Conservation (phyloP, 306 rosid genomes). For the barrel medic (Medicago truncatula) region DNA sequence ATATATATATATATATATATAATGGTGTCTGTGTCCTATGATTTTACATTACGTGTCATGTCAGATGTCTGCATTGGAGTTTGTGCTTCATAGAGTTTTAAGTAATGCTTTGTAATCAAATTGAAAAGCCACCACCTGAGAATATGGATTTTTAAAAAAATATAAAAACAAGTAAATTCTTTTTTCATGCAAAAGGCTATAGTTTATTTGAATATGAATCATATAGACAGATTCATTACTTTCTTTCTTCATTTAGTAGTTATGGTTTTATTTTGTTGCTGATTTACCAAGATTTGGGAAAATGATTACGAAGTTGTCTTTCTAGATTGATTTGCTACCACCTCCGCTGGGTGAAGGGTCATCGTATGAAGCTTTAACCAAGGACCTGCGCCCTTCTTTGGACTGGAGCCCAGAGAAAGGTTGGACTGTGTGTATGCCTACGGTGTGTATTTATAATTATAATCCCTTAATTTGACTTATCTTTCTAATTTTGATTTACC, state of each 20-base stretch:
- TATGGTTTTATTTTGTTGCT: conserved; percentile 21
- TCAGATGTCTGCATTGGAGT: too few species aligned
- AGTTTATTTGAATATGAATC: conserved; percentile 18
- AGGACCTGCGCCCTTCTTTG: conserved; percentile 86
- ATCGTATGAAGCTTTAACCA: conserved; percentile 52
- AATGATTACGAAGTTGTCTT: conserved; percentile 45
- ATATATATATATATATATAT: too few species aligned
- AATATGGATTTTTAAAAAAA: neutral
- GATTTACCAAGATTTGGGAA: neutral
- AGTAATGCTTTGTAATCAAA: neutral
- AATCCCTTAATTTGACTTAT: conserved; percentile 14
- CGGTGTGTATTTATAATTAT: conserved; percentile 46
- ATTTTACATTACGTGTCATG: too few species aligned
- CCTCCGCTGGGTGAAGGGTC: conserved; percentile 86
- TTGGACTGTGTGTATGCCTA: conserved; percentile 70
- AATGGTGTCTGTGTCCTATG: too few species aligned
- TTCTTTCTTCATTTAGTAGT: conserved; percentile 8
- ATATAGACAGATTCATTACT: neutral
- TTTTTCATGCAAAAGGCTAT: neutral
- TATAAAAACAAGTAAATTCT: neutral
- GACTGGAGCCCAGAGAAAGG: conserved; percentile 72
- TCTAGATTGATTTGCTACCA: conserved; percentile 71
- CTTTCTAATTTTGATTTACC: conserved; percentile 24
- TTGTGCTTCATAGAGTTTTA: too few species aligned
- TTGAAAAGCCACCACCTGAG: neutral